Evolutionary conservation across 495 filamentous ascomycete genomes (phyloP).

Genomic region (Zalerion maritima): DNA sequence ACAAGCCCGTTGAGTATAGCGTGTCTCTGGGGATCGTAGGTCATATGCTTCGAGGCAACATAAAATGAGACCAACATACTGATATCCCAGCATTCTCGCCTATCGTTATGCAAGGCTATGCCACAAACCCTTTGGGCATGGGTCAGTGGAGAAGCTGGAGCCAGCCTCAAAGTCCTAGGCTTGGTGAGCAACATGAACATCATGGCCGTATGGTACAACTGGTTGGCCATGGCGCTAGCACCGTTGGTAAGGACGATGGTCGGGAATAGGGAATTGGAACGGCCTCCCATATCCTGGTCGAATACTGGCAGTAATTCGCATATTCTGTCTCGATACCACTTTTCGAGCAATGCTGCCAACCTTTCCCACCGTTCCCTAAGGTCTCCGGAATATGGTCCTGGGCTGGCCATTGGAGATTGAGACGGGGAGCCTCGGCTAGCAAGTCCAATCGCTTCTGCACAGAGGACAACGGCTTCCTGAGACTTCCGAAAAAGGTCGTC

Average conservation of each 20-base stretch:
- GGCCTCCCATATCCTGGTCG: background rate
- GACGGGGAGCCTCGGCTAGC: background rate
- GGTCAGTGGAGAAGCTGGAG: conserved; percentile 1
- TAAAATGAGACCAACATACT: conserved; percentile 3
- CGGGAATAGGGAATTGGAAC: conserved; percentile 2
- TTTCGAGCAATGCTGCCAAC: background rate
- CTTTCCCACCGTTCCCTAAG: conserved; percentile 1
- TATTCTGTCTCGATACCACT: conserved; percentile 1
- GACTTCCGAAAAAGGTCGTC: background rate
- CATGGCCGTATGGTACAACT: conserved; percentile 6
- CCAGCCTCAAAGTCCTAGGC: conserved; percentile 4
- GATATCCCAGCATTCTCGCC: conserved; percentile 5
- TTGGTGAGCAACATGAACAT: conserved; percentile 1
- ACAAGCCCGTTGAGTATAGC: conserved; percentile 2
- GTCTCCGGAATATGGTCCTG: background rate
- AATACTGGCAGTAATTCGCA: background rate
- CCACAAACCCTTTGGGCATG: conserved; percentile 6
- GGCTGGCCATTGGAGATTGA: too few species aligned
- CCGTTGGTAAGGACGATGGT: conserved; percentile 3
- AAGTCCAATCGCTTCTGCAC: conserved; percentile 1
- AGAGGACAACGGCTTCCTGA: conserved; percentile 2
- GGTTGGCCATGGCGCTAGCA: conserved; percentile 1
- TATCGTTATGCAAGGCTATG: conserved; percentile 3
- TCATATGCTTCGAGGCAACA: conserved; percentile 2
- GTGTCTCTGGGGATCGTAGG: conserved; percentile 2